Evolutionary conservation across 2,329 filamentous ascomycete species (phyloP).

Genomic region (Phoma sp.): DNA sequence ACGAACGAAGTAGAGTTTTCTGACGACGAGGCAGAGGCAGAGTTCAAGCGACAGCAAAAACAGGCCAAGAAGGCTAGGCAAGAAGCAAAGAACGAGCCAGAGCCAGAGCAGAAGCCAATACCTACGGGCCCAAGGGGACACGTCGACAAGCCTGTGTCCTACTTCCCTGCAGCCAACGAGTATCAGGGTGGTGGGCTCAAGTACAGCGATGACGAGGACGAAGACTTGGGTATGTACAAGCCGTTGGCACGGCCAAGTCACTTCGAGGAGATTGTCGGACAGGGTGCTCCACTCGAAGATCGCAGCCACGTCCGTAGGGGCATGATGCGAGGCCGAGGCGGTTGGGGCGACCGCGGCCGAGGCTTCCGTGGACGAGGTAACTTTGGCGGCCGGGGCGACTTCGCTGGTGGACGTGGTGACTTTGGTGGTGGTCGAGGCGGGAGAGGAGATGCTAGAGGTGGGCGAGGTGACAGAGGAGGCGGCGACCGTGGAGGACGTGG

Average conservation of each 20-base stretch:
- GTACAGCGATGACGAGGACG: conserved; percentile 54
- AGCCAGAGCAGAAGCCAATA: conserved; percentile 21
- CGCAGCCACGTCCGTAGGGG: conserved; percentile 46
- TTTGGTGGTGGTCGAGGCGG: conserved; percentile 38
- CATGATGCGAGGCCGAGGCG: conserved; percentile 41
- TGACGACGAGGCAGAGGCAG: conserved; percentile 92
- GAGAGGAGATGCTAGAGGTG: conserved; percentile 15
- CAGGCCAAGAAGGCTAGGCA: conserved; percentile 61
- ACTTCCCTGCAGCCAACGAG: conserved; percentile 29
- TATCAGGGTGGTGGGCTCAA: conserved; percentile 47
- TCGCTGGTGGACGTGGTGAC: conserved; percentile 23
- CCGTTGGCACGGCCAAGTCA: conserved; percentile 56
- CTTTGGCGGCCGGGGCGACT: conserved; percentile 25
- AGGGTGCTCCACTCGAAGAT: conserved; percentile 46
- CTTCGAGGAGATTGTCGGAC: conserved; percentile 53
- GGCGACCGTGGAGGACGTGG: conserved; percentile 35
- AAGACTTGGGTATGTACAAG: conserved; percentile 55
- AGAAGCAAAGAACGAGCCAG: conserved; percentile 34
- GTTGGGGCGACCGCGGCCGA: conserved; percentile 46
- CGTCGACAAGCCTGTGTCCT: conserved; percentile 25
- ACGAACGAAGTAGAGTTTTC: conserved; percentile 93
- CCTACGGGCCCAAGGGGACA: conserved; percentile 30
- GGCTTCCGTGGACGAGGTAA: conserved; percentile 46
- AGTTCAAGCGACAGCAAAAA: conserved; percentile 67
- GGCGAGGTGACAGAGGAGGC: conserved; percentile 20